phyloP scores from a whole-genome alignment of 1,139 yeast genomes.

The Diutina ranongensis region DNA sequence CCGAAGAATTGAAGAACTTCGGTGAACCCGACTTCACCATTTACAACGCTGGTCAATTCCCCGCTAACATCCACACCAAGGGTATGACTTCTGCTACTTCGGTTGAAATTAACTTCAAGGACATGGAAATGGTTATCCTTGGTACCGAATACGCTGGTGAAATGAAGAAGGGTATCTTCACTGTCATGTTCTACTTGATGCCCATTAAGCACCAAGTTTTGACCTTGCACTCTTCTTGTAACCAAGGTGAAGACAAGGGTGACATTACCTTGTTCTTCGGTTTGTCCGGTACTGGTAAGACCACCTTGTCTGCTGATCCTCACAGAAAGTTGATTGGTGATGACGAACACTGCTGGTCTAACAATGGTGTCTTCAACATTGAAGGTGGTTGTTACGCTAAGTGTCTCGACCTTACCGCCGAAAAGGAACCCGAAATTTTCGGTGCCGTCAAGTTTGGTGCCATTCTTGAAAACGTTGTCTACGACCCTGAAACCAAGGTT shows the following conservation, averaged over 20 bases:
- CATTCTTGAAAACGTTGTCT: slow-evolving; percentile 86
- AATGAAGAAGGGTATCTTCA: slow-evolving; percentile 98
- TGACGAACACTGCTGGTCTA: slow-evolving; percentile 99
- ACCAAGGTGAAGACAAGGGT: slow-evolving; percentile 68
- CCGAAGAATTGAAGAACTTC: slow-evolving; percentile 75
- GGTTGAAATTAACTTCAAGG: slow-evolving; percentile 92
- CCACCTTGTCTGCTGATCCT: slow-evolving; percentile 95
- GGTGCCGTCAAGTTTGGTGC: slow-evolving; percentile 92
- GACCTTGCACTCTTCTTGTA: slow-evolving; percentile 91
- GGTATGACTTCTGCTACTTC: slow-evolving; percentile 98
- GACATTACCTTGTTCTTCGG: slow-evolving; percentile 95
- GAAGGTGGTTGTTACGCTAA: slow-evolving; percentile 99
- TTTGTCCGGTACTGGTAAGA: slow-evolving; percentile 96
- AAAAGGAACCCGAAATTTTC: slow-evolving; percentile 96
- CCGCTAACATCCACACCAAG: slow-evolving; percentile 91
- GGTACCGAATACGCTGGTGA: slow-evolving; percentile 99
- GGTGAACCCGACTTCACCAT: slow-evolving; percentile 98
- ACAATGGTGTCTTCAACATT: slow-evolving; percentile 95
- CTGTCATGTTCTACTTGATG: slow-evolving; percentile 98
- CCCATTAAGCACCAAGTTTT: slow-evolving; percentile 87
- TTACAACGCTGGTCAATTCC: slow-evolving; percentile 98
- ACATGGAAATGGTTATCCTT: slow-evolving; percentile 96
- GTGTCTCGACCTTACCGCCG: slow-evolving; percentile 81
- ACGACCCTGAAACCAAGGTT: slow-evolving; percentile 64
- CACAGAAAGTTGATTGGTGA: slow-evolving; percentile 92